Evolutionary conservation across 1,284 basidiomycete species (phyloP).

Genomic region (Cystobasidium pallidum): DNA sequence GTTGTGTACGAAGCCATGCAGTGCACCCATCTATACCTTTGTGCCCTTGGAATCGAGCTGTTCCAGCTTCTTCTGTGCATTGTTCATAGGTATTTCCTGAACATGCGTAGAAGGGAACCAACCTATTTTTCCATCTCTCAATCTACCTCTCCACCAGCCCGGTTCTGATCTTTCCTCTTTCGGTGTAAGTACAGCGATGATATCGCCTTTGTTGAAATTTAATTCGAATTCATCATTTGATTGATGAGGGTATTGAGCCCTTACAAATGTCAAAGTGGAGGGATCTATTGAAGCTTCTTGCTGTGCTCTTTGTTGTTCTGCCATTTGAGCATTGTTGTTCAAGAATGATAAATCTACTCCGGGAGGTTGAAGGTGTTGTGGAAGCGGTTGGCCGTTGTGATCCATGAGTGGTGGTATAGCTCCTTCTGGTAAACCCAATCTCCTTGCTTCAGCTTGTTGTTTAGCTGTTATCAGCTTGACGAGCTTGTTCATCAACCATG

Average conservation of each 20-base stretch:
- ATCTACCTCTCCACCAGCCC: constrained; percentile 96
- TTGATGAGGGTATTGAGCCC: constrained; percentile 69
- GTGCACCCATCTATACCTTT: neutral
- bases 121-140: constrained; percentile 87
- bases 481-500: constrained; percentile 90
- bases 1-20: too few relatives aligned
- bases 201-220: constrained; percentile 81
- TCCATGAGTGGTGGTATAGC: constrained; percentile 47
- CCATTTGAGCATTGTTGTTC: neutral
- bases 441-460: constrained; percentile 57
- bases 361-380: constrained; percentile 52
- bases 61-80: constrained; percentile 23
- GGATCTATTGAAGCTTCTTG: constrained; percentile 59
- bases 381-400: constrained; percentile 53
- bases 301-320: constrained; percentile 49
- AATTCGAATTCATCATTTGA: constrained; percentile 77
- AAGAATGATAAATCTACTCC: constrained; percentile 68
- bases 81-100: constrained; percentile 41
- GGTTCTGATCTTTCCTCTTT: constrained; percentile 73
- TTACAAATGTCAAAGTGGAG: constrained; percentile 76
- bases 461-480: constrained; percentile 76
- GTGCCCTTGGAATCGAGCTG: constrained; percentile 3
- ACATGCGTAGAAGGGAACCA: constrained; percentile 95
- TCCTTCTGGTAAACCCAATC: constrained; percentile 54
- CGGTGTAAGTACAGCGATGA: constrained; percentile 89